Percentiles rank a stretch among this genome's conserved stretches.
Conservation (phyloP, 2,329 filamentous ascomycete genomes). For the Ascochyta koolunga region DNA sequence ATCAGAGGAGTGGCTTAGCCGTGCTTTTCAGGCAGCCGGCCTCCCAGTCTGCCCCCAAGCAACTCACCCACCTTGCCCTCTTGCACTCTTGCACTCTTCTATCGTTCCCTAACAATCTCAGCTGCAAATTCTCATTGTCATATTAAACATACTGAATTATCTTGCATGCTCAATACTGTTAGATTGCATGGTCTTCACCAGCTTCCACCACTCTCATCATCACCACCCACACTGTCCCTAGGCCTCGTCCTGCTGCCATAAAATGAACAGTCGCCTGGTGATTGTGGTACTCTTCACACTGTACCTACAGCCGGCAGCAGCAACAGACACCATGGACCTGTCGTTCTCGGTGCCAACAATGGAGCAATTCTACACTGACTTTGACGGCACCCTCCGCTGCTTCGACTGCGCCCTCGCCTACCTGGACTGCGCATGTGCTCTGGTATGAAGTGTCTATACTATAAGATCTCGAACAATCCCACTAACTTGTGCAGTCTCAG, state of each 20-base stretch:
- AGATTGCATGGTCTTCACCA: not conserved
- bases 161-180: constrained; percentile 4
- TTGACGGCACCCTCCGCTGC: constrained; percentile 36
- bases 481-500: constrained; percentile 25
- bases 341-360: constrained; percentile 25
- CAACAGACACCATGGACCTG: constrained; percentile 36
- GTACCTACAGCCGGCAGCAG: constrained; percentile 33
- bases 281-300: constrained; percentile 35
- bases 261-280: constrained; percentile 40
- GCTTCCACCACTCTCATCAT: constrained; percentile 16
- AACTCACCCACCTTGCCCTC: constrained; percentile 10
- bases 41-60: constrained; percentile 18
- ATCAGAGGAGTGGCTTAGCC: constrained; percentile 35
- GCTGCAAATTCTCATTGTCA: not conserved
- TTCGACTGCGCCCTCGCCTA: constrained; percentile 29
- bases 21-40: constrained; percentile 36
- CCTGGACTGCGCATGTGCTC: constrained; percentile 26
- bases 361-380: constrained; percentile 31
- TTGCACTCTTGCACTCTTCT: constrained; percentile 2
- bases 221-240: constrained; percentile 20
- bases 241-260: constrained; percentile 27
- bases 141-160: not conserved
- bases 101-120: not conserved
- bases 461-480: not conserved
- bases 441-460: constrained; percentile 19